Evolutionary conservation across 2,329 filamentous ascomycete genomes (phyloP).

Genomic region (Chaetomium sp.): DNA sequence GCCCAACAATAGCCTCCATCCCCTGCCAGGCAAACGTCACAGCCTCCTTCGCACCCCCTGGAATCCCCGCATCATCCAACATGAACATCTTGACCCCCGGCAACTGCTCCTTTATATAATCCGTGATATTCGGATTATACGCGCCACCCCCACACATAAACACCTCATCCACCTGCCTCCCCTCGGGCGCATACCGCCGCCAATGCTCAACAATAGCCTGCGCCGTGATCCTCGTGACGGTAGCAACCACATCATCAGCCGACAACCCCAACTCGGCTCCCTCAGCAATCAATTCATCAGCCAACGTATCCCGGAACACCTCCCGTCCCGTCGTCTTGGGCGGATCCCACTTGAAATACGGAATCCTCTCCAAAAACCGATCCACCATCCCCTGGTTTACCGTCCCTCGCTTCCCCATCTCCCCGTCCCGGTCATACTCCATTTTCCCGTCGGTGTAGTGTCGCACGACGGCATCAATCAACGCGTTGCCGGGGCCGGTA

Average conservation of each 20-base stretch:
- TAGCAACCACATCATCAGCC: slow-evolving; percentile 49
- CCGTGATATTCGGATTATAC: slow-evolving; percentile 49
- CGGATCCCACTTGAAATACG: slow-evolving; percentile 45
- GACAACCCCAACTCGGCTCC: slow-evolving; percentile 38
- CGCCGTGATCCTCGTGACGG: slow-evolving; percentile 52
- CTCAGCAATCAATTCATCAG: slow-evolving; percentile 44
- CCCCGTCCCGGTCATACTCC: slow-evolving; percentile 47
- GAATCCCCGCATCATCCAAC: slow-evolving; percentile 52
- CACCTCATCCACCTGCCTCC: slow-evolving; percentile 40
- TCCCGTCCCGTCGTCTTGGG: slow-evolving; percentile 55
- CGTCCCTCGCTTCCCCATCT: slow-evolving; percentile 41
- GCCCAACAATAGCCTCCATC: slow-evolving; percentile 51
- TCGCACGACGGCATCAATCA: slow-evolving; percentile 51
- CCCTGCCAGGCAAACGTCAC: slow-evolving; percentile 55
- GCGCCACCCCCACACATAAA: slow-evolving; percentile 57
- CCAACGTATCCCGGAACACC: slow-evolving; percentile 52
- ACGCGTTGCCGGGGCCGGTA: slow-evolving; percentile 50
- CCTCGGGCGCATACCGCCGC: slow-evolving; percentile 41
- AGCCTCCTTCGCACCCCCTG: slow-evolving; percentile 52
- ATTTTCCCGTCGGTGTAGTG: slow-evolving; percentile 44
- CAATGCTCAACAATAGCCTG: slow-evolving; percentile 49
- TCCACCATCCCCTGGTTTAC: slow-evolving; percentile 47
- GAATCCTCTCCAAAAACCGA: slow-evolving; percentile 38
- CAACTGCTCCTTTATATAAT: slow-evolving; percentile 44
- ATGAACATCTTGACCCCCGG: slow-evolving; percentile 45